A percentile compares a stretch with the other conserved stretches of the same genome.
Evolutionary conservation across 768 basidiomycete genomes (phyloP).

Genomic region (Trametes maxima): DNA sequence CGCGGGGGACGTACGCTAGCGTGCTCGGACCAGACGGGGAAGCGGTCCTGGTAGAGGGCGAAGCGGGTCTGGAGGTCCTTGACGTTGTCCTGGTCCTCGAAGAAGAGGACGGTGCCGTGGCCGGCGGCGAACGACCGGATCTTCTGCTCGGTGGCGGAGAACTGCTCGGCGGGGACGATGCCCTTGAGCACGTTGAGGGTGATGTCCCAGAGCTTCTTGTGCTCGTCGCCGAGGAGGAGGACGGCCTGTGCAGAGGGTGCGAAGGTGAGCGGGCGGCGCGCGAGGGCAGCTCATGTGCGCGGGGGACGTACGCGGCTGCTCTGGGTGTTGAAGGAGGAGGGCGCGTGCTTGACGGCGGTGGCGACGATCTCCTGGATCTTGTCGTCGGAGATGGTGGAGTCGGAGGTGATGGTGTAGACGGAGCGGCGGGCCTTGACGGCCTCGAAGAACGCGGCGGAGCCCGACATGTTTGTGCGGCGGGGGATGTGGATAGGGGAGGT

Average conservation of each 20-base stretch:
- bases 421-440: conserved; percentile 26
- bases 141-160: conserved; percentile 22
- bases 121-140: conserved; percentile 25
- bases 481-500: not conserved
- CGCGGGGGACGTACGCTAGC: conserved; percentile 10
- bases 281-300: not conserved
- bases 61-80: conserved; percentile 23
- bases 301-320: conserved; percentile 19
- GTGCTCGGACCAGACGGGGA: conserved; percentile 27
- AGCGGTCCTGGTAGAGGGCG: conserved; percentile 26
- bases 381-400: conserved; percentile 25
- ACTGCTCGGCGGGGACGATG: conserved; percentile 25
- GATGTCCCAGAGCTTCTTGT: conserved; percentile 30
- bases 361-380: conserved; percentile 27
- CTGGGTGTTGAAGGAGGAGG: conserved; percentile 29
- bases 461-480: conserved; percentile 16
- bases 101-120: conserved; percentile 30
- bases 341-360: conserved; percentile 23
- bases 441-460: conserved; percentile 26
- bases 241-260: conserved; percentile 11
- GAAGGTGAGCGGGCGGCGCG: not conserved
- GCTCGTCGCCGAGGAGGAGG: conserved; percentile 26
- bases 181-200: conserved; percentile 20
- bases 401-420: conserved; percentile 23
- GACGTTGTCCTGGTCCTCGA: conserved; percentile 25